These are phyloP conservation scores for Plectosphaerella cucumerina DNA, from an alignment of 2,329 filamentous ascomycete genomes.

Conservation along the genomic window DNA sequence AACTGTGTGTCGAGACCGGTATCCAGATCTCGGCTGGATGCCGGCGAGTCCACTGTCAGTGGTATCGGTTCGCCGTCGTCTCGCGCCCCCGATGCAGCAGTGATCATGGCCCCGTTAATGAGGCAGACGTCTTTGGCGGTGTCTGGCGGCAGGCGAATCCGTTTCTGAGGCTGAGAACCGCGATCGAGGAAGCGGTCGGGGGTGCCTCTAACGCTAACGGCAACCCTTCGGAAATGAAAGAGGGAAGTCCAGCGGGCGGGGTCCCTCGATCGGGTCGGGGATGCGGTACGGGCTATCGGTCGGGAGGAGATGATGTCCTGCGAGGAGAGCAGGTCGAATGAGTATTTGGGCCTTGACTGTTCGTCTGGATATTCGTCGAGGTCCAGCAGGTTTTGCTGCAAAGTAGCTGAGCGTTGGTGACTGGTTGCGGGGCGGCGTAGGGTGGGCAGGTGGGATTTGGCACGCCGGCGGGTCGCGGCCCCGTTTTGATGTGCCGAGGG, in stretches of 20 bases:
- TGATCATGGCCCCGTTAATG: conserved; percentile 11
- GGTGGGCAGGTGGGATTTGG: conserved; percentile 59
- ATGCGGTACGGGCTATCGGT: background rate
- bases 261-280: conserved; percentile 2
- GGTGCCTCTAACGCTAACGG: conserved; percentile 19
- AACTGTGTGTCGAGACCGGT: background rate
- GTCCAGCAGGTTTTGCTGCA: conserved; percentile 48
- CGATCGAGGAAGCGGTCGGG: conserved; percentile 22
- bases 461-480: conserved; percentile 39
- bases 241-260: conserved; percentile 49
- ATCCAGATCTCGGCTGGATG: conserved; percentile 1
- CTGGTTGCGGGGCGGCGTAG: conserved; percentile 73
- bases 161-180: conserved; percentile 19
- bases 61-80: background rate
- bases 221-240: conserved; percentile 42
- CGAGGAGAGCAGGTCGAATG: conserved; percentile 8
- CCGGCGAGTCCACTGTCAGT: background rate
- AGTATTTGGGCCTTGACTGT: conserved; percentile 8
- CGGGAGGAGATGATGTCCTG: background rate
- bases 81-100: background rate
- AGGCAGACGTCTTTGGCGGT: conserved; percentile 18
- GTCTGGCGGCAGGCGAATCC: conserved; percentile 23
- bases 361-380: conserved; percentile 15
- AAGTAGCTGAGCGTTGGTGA: conserved; percentile 69
- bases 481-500: conserved; percentile 49